phyloP scores from a whole-genome alignment of 768 basidiomycete species.

The Boletus vermiculosoides region DNA sequence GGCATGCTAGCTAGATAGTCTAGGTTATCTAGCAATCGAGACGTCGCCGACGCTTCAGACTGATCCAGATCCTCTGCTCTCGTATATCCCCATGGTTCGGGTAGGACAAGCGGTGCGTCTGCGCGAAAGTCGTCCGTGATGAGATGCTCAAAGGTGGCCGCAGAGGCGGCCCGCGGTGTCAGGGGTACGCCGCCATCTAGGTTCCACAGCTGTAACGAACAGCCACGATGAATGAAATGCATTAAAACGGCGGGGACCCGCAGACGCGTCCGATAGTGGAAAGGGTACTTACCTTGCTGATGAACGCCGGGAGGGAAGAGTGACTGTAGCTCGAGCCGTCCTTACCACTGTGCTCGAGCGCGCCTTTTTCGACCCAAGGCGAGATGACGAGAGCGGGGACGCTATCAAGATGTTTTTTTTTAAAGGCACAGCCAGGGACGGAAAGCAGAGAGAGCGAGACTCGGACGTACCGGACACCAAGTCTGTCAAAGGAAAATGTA shows the following conservation, averaged over 20 bases:
- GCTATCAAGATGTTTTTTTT: neutral
- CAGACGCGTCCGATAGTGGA: neutral
- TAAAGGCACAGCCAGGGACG: neutral
- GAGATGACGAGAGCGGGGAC: constrained; percentile 24
- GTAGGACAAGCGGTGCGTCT: constrained; percentile 14
- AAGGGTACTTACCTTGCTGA: constrained; percentile 18
- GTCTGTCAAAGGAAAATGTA: constrained; percentile 24
- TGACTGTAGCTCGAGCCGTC: constrained; percentile 21
- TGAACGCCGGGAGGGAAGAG: constrained; percentile 21
- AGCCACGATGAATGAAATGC: neutral
- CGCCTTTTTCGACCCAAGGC: constrained; percentile 25
- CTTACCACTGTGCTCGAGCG: constrained; percentile 9
- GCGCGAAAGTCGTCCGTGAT: constrained; percentile 21
- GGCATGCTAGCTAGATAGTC: neutral
- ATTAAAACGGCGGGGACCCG: neutral
- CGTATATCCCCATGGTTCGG: constrained; percentile 22
- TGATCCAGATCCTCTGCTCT: neutral
- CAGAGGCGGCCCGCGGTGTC: constrained; percentile 20
- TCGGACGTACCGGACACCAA: constrained; percentile 22
- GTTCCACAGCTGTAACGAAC: constrained; percentile 21
- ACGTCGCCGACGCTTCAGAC: neutral
- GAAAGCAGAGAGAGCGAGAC: neutral
- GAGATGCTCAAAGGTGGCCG: constrained; percentile 25
- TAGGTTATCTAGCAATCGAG: neutral
- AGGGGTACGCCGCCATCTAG: constrained; percentile 22